phyloP scores from a whole-genome alignment of 768 basidiomycete genomes.

The Suillus spraguei region DNA sequence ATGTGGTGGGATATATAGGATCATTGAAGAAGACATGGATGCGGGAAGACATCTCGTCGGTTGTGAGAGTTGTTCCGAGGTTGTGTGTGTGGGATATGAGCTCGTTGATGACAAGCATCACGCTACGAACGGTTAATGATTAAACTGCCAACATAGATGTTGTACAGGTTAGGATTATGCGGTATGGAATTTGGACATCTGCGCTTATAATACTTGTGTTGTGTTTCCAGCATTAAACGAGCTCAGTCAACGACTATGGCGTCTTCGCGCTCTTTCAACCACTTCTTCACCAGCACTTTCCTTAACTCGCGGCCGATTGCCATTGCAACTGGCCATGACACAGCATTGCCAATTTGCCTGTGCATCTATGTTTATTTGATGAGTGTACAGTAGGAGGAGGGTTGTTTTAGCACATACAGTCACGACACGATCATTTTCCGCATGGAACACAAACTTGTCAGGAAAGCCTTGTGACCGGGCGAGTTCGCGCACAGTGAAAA shows the following conservation, averaged over 20 bases:
- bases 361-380: constrained; percentile 56
- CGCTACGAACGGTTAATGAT: neutral
- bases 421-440: constrained; percentile 52
- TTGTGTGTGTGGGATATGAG: constrained; percentile 86
- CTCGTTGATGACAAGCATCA: constrained; percentile 37
- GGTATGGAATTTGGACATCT: neutral
- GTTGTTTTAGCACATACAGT: constrained; percentile 49
- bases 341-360: constrained; percentile 81
- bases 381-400: neutral
- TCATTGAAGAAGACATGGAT: constrained; percentile 64
- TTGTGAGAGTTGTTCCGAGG: constrained; percentile 80
- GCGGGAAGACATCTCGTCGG: constrained; percentile 69
- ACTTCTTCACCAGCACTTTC: constrained; percentile 51
- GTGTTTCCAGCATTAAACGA: neutral
- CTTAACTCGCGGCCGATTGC: constrained; percentile 70
- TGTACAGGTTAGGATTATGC: neutral
- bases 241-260: constrained; percentile 38
- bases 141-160: neutral
- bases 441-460: constrained; percentile 66
- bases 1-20: constrained; percentile 69
- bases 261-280: constrained; percentile 42
- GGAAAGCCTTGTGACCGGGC: constrained; percentile 85
- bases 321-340: constrained; percentile 63
- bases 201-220: neutral
- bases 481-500: constrained; percentile 74